Percentiles rank a stretch among this genome's conserved stretches.
Evolutionary conservation across 306 rosid species (phyloP).

Genomic region (Inga leiocalycina): DNA sequence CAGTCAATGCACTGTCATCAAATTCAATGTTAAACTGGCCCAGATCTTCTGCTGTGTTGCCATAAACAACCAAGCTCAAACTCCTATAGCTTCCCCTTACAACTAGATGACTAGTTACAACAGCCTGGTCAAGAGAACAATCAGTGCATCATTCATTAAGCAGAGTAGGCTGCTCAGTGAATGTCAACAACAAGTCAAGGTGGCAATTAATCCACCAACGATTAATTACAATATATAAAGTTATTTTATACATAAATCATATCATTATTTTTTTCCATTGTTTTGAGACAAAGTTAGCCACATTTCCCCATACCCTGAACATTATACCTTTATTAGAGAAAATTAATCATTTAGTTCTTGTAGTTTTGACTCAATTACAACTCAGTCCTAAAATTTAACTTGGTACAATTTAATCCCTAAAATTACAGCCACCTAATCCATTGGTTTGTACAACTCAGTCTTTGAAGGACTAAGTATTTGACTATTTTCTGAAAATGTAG

Average conservation of each 20-base stretch:
- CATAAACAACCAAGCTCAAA: constrained; percentile 90
- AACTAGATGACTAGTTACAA: constrained; percentile 92
- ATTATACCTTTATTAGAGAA: constrained; percentile 7
- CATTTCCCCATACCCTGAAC: background rate
- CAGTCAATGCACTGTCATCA: constrained; percentile 84
- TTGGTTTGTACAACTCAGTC: background rate
- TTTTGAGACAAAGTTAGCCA: constrained; percentile 1
- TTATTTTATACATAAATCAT: background rate
- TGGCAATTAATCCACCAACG: background rate
- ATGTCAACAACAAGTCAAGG: constrained; percentile 27
- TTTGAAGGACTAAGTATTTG: background rate
- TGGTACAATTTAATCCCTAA: background rate
- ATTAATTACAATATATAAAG: background rate
- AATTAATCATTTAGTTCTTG: background rate
- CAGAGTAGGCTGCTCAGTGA: constrained; percentile 17
- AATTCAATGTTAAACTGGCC: constrained; percentile 96
- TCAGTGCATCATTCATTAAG: constrained; percentile 13
- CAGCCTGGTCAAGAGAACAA: constrained; percentile 66
- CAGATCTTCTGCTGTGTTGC: constrained; percentile 95
- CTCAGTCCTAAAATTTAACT: background rate
- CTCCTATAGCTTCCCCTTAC: constrained; percentile 99
- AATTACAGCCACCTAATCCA: background rate
- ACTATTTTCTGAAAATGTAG: too few species aligned
- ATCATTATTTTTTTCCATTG: background rate
- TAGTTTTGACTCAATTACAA: background rate